These are phyloP conservation scores for Suhomyces wounanorum DNA, from an alignment of 1,139 yeast genomes.

Conservation along the genomic window DNA sequence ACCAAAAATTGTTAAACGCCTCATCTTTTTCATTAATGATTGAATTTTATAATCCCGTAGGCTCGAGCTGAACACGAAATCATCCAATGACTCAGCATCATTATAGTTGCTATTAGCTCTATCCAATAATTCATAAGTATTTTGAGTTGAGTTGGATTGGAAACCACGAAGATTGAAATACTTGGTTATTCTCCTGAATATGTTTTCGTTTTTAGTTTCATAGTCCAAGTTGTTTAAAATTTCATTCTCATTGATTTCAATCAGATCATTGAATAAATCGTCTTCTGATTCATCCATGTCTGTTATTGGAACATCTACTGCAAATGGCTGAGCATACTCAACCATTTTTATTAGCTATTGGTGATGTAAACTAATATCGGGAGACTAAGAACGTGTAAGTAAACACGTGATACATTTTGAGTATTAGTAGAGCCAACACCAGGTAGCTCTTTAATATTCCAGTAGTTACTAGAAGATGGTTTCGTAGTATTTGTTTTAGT, in stretches of 20 bases:
- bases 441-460: too few relatives aligned
- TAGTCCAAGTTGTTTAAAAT: conserved; percentile 27
- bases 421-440: too few relatives aligned
- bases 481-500: too few relatives aligned
- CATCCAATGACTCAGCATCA: conserved; percentile 6
- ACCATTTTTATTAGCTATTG: conserved; percentile 15
- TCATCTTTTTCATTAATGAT: conserved; percentile 4
- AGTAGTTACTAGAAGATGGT: too few relatives aligned
- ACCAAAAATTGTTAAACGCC: conserved; percentile 12
- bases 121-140: conserved; percentile 15
- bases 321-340: conserved; percentile 29
- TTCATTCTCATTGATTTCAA: neutral
- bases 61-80: conserved; percentile 13
- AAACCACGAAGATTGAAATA: neutral
- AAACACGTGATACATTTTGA: neutral
- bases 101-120: neutral
- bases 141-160: neutral
- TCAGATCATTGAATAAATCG: conserved; percentile 35
- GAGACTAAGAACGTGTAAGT: neutral
- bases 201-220: conserved; percentile 15
- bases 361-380: neutral
- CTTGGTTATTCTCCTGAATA: neutral
- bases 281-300: conserved; percentile 58
- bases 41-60: conserved; percentile 33
- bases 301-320: conserved; percentile 59